A percentile compares a stretch with the other conserved stretches of the same genome.
Conservation (phyloP, 192 early-diverging fungal genomes). For the Coemansia sp. region DNA sequence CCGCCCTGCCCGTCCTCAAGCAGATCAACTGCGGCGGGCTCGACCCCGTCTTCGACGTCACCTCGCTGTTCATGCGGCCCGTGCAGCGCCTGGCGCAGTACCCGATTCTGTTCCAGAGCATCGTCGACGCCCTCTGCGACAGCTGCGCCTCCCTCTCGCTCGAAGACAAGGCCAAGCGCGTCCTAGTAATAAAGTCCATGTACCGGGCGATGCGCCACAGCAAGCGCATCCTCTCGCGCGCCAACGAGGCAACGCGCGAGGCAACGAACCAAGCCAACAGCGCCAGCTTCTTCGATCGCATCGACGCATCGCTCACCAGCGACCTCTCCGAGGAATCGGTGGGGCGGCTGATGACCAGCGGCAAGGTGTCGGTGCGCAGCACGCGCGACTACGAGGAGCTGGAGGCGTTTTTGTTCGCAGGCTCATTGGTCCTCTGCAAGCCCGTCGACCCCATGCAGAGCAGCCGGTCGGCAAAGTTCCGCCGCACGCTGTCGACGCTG, state of each 20-base stretch:
- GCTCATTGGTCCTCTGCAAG: slow-evolving; percentile 26
- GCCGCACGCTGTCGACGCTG: slow-evolving; percentile 44
- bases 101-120: slow-evolving; percentile 46
- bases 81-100: slow-evolving; percentile 53
- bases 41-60: slow-evolving; percentile 33
- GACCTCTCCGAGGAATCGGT: slow-evolving; percentile 1
- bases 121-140: slow-evolving; percentile 32
- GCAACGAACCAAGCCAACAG: slow-evolving; percentile 24
- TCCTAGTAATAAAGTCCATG: slow-evolving; percentile 25
- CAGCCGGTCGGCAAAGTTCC: slow-evolving; percentile 17
- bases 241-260: slow-evolving; percentile 50
- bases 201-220: slow-evolving; percentile 35
- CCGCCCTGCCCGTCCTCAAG: slow-evolving; percentile 18
- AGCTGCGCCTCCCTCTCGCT: not conserved
- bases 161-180: slow-evolving; percentile 7
- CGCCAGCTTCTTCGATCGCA: slow-evolving; percentile 32
- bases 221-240: slow-evolving; percentile 38
- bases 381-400: slow-evolving; percentile 14
- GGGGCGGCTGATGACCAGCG: slow-evolving; percentile 30
- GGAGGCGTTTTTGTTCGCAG: slow-evolving; percentile 40
- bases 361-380: slow-evolving; percentile 14
- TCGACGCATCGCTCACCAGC: slow-evolving; percentile 3
- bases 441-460: not conserved
- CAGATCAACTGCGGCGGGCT: slow-evolving; percentile 11
- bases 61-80: slow-evolving; percentile 47